Percentiles rank a stretch among this genome's conserved stretches.
These are phyloP conservation scores for Trichoderma parareesei DNA, from an alignment of 495 filamentous ascomycete genomes.

Conservation along the genomic window DNA sequence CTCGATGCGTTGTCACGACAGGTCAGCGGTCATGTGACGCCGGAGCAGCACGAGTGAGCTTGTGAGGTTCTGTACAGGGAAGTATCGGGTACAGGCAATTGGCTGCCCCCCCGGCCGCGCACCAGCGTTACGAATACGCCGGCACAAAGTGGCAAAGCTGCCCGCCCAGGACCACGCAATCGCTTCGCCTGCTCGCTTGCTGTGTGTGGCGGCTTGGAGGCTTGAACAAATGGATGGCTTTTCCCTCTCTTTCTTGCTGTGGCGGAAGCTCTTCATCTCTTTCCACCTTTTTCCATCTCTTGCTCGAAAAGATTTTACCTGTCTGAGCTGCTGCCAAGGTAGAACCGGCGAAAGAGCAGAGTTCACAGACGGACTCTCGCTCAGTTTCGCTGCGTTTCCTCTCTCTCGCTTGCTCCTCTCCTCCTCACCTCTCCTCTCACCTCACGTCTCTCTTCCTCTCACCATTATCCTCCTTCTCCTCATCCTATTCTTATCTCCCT, in stretches of 20 bases:
- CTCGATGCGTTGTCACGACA: not conserved
- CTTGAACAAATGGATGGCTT: too few species aligned
- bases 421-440: not conserved
- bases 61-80: not conserved
- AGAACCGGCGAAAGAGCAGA: not conserved
- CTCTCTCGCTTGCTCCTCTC: not conserved
- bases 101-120: not conserved
- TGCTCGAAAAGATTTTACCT: not conserved
- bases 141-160: not conserved
- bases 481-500: not conserved
- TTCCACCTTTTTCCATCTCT: not conserved
- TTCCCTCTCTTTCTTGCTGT: not conserved
- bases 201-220: not conserved
- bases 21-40: constrained; percentile 8
- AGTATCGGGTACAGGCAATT: not conserved
- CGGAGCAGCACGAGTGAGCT: not conserved
- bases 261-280: not conserved
- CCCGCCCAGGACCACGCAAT: constrained; percentile 1
- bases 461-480: not conserved
- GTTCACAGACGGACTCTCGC: not conserved
- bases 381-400: not conserved
- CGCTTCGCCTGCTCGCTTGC: not conserved
- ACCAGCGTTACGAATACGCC: constrained; percentile 7
- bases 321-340: not conserved
- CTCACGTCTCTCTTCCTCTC: not conserved